Conservation (phyloP, 345 rosid species). For the Durio zibethinus region DNA sequence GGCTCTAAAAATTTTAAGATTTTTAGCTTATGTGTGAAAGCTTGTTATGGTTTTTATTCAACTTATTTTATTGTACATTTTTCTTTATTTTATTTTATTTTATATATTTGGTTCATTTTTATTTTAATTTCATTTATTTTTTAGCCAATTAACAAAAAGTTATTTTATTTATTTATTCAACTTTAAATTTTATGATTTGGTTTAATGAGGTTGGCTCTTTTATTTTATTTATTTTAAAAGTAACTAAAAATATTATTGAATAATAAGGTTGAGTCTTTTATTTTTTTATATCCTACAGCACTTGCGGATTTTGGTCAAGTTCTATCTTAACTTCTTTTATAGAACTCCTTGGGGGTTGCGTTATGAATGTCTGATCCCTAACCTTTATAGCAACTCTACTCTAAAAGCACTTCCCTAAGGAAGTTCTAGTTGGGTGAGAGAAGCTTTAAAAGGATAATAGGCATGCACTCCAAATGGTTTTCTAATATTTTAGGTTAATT, state of each 20-base stretch:
- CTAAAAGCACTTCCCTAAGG: not conserved
- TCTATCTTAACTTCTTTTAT: not conserved
- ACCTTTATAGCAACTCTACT: not conserved
- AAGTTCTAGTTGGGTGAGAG: not conserved
- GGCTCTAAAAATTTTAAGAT: not conserved
- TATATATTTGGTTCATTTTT: not conserved
- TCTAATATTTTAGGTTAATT: slow-evolving; percentile 5
- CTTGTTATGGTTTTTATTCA: not conserved
- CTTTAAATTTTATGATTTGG: not conserved
- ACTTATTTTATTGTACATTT: no score
- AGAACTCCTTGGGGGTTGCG: not conserved
- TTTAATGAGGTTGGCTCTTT: not conserved
- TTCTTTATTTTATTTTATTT: no score
- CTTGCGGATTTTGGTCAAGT: not conserved
- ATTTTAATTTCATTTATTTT: not conserved
- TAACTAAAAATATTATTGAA: not conserved
- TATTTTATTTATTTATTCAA: not conserved
- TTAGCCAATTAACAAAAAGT: not conserved
- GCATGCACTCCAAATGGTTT: not conserved
- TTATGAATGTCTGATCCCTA: not conserved
- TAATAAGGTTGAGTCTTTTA: not conserved
- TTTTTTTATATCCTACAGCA: not conserved
- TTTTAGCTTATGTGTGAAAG: not conserved
- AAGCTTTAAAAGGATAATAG: not conserved
- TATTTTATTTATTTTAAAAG: not conserved